Conservation (phyloP, 495 filamentous ascomycete genomes). For the Staphylotrichum tortipilum region DNA sequence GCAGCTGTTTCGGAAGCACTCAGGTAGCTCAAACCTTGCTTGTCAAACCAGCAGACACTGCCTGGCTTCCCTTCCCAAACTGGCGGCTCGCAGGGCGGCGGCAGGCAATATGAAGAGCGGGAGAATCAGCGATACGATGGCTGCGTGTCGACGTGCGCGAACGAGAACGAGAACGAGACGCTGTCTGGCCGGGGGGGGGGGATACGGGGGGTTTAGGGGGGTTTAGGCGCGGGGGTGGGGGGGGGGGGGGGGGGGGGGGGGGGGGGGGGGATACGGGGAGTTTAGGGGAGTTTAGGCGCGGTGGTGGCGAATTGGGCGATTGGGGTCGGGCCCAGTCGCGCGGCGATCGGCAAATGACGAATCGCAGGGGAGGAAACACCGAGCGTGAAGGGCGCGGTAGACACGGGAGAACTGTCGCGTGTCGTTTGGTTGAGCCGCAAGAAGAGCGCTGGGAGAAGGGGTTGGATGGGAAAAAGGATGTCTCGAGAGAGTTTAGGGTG, state of each 20-base stretch:
- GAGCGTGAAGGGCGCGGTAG: slow-evolving; percentile 8
- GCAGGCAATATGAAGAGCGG: not conserved
- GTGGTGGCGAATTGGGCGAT: not conserved
- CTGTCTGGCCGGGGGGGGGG: no score
- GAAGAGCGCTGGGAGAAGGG: slow-evolving; percentile 5
- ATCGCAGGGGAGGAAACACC: not conserved
- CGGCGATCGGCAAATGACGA: not conserved
- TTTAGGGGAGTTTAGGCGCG: not conserved
- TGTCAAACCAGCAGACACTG: slow-evolving; percentile 22
- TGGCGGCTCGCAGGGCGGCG: not conserved
- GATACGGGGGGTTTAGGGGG: no score
- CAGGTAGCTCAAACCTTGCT: slow-evolving; percentile 32
- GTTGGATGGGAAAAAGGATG: slow-evolving; percentile 12
- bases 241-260: no score
- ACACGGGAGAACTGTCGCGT: not conserved
- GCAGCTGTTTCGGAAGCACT: slow-evolving; percentile 20
- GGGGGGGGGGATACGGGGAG: no score
- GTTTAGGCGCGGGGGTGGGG: no score
- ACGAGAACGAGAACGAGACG: not conserved
- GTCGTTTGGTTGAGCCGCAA: not conserved
- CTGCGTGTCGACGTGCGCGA: not conserved
- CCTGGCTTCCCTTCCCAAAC: slow-evolving; percentile 13
- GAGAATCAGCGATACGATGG: not conserved
- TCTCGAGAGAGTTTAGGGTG: slow-evolving; percentile 24
- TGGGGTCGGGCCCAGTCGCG: not conserved